Conservation (phyloP, 306 rosid species). For the Chamaecrista fasciculata region DNA sequence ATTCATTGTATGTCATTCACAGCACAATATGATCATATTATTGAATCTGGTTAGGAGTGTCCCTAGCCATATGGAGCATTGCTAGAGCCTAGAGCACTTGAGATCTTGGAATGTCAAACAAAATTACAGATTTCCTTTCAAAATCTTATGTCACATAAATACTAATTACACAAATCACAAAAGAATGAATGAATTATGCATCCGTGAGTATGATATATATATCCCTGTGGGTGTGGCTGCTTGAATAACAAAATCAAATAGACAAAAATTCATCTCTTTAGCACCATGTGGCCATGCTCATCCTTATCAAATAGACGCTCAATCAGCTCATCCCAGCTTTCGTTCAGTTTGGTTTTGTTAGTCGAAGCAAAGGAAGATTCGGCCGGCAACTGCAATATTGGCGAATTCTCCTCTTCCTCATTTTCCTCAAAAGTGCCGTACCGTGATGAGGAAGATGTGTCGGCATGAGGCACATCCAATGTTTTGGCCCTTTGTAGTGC, state of each 20-base stretch:
- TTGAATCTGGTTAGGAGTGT: not conserved
- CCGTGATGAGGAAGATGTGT: slow-evolving; percentile 54
- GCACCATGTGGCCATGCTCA: slow-evolving; percentile 46
- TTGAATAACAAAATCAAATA: slow-evolving; percentile 24
- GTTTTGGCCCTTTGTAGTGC: slow-evolving; percentile 89
- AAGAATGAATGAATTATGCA: slow-evolving; percentile 38
- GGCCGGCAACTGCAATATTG: slow-evolving; percentile 45
- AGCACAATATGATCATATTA: not conserved
- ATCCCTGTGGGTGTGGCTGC: not conserved
- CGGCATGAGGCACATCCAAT: slow-evolving; percentile 77
- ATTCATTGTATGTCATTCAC: not conserved
- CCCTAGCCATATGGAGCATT: slow-evolving; percentile 4
- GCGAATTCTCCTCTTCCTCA: slow-evolving; percentile 41
- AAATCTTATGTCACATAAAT: not conserved
- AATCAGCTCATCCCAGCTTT: slow-evolving; percentile 61
- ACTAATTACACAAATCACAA: slow-evolving; percentile 23
- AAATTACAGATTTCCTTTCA: too few relatives aligned
- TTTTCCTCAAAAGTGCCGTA: slow-evolving; percentile 80
- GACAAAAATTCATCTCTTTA: slow-evolving; percentile 39
- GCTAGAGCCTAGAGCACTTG: slow-evolving; percentile 1
- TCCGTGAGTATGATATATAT: not conserved
- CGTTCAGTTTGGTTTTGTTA: slow-evolving; percentile 40
- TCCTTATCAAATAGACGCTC: slow-evolving; percentile 56
- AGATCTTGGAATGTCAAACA: not conserved
- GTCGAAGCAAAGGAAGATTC: slow-evolving; percentile 49